A percentile compares a stretch with the other conserved stretches of the same genome.
These are phyloP conservation scores for Coriaria nepalensis DNA, from an alignment of 306 rosid species.

Conservation along the genomic window DNA sequence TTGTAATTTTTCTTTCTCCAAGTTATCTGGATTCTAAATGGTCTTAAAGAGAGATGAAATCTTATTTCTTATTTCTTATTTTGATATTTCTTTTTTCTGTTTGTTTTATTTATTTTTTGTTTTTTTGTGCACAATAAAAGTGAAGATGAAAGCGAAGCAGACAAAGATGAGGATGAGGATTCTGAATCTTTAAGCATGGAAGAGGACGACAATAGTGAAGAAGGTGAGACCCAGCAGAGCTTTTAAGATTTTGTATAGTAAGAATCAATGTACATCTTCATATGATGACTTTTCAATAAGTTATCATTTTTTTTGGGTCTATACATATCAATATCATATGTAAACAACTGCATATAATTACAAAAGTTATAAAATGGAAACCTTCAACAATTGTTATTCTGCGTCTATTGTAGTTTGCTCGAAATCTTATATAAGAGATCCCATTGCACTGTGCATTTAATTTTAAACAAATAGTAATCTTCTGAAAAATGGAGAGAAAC, in stretches of 20 bases:
- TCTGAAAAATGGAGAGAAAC: no score
- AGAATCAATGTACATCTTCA: background rate
- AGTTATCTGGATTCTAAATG: no score
- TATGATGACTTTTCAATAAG: constrained; percentile 3
- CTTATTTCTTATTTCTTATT: background rate
- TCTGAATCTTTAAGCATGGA: constrained; percentile 24
- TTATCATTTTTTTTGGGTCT: constrained; percentile 6
- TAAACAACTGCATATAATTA: no score
- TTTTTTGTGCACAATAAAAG: constrained; percentile 34
- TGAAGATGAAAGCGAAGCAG: constrained; percentile 32
- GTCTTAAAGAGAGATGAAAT: no score
- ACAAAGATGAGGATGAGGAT: constrained; percentile 19
- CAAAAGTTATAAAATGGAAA: no score
- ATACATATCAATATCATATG: no score
- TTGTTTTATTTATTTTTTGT: constrained; percentile 2
- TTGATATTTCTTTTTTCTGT: background rate
- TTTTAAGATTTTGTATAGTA: background rate
- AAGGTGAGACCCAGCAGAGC: constrained; percentile 31
- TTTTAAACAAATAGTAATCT: no score
- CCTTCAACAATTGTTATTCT: no score
- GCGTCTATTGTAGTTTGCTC: no score
- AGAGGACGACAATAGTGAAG: constrained; percentile 23
- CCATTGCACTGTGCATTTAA: no score
- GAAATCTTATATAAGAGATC: no score
- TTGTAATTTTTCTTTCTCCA: no score